Evolutionary conservation across 129 eudicot species (phyloP).

Genomic region (Dittrichia graveolens): DNA sequence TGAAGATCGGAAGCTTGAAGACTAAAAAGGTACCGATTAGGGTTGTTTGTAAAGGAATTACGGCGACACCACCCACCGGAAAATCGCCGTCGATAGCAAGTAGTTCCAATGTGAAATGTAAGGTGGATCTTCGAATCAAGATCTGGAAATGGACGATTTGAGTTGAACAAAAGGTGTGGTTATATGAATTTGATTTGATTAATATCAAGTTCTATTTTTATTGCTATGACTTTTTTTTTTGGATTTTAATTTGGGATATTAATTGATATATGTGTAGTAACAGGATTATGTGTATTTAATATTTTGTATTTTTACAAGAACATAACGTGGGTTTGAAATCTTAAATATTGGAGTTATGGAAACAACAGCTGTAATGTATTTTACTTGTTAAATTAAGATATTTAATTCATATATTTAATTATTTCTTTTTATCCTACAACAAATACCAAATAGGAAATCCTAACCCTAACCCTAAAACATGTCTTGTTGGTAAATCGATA

Average conservation of each 20-base stretch:
- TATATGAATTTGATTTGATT: constrained; percentile 3
- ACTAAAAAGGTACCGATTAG: constrained; percentile 60
- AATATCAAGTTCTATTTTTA: background rate
- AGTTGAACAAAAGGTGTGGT: constrained; percentile 23
- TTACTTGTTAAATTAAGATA: too few species aligned
- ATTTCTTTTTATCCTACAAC: too few species aligned
- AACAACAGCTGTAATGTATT: background rate
- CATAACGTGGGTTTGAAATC: background rate
- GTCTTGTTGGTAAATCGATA: too few species aligned
- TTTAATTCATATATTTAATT: too few species aligned
- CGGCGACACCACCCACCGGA: constrained; percentile 46
- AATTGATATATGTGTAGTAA: background rate
- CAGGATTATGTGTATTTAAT: constrained; percentile 27
- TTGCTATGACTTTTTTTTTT: background rate
- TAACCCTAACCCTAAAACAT: too few species aligned
- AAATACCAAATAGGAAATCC: too few species aligned
- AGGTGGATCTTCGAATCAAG: constrained; percentile 66
- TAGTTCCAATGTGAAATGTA: constrained; percentile 55
- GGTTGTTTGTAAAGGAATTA: constrained; percentile 59
- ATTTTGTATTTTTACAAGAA: background rate
- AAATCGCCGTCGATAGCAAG: constrained; percentile 45
- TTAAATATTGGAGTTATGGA: background rate
- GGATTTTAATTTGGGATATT: constrained; percentile 1
- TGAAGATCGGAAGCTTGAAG: constrained; percentile 54
- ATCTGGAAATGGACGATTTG: constrained; percentile 66